Evolutionary conservation across 2,329 filamentous ascomycete genomes (phyloP), one percentile per base, ranked within the genome.

Genomic region (Tympanopsis confertula): DNA sequence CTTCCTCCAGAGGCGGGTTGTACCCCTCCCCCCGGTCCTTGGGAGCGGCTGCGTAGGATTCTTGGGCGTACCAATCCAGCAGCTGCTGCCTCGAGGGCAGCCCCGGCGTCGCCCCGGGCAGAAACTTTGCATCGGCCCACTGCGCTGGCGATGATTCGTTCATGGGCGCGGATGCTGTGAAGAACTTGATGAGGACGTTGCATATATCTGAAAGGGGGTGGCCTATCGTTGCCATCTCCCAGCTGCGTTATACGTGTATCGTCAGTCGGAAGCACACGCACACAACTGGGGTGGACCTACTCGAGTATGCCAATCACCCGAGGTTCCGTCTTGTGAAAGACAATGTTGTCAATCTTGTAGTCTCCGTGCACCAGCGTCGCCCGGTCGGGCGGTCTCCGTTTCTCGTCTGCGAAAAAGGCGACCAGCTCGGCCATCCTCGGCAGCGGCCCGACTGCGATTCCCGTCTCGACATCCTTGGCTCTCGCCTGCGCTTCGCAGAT

Each of bases 221-320:
- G 14, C 91, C 91, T 39, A 95, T 80, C 0, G 91, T 96, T 24
- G 86, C 87, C 86, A 98, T 94, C 65, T 96, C 91, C 89, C 89
- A 96, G 62, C 72, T 76, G 50, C 52, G 26, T 5, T 5, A 17
- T 36, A 14, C 33, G 20, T 20, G 13, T 29, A 30, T 40, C 4
- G 35, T 5, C 13, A 30, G 20, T 42, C 28, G 36, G 20, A 15
- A 15, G 15, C 30, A 35, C 17, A 35, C 10, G n/a, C 29, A n/a
- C 13, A 22, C 20, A 10, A 19, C 5, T n/a, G 13, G 20, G 13
- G 4, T 38, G 17, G 7, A 61, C 72, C 55, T 58, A 82, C 73
- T 98, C 91, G 4, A 96, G 63, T 39, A 96, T 87, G 3, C 89
- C 91, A 58, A 96, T 88, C 12, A 96, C 88, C 38, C 79, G 68